Evolutionary conservation across 139 green algal genomes (phyloP).

Genomic region (Klebsormidium nitens): DNA sequence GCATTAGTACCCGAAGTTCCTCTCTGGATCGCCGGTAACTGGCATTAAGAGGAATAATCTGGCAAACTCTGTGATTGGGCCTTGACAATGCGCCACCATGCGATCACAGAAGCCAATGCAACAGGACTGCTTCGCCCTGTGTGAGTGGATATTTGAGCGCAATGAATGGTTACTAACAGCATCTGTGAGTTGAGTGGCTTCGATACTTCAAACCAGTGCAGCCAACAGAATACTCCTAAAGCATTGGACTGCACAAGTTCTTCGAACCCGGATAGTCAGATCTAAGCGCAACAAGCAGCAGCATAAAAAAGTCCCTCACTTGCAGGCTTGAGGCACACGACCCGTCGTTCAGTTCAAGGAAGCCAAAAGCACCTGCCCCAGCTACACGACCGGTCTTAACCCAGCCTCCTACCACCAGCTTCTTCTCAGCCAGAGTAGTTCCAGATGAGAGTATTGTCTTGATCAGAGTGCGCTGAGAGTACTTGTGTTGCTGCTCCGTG

Average conservation of each 20-base stretch:
- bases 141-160: no score
- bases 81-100: no score
- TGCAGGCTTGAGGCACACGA: conserved; percentile 83
- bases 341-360: conserved; percentile 98
- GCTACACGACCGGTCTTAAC: conserved; percentile 93
- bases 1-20: not conserved
- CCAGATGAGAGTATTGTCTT: conserved; percentile 31
- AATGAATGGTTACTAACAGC: no score
- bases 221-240: not conserved
- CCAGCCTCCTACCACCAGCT: conserved; percentile 87
- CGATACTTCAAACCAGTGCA: not conserved
- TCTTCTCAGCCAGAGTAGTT: conserved; percentile 54
- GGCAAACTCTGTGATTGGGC: no score
- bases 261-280: not conserved
- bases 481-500: no score
- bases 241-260: not conserved
- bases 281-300: not conserved
- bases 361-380: conserved; percentile 85
- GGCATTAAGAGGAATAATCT: not conserved
- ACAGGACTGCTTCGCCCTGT: no score
- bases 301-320: conserved; percentile 24
- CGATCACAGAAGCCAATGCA: no score
- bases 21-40: not conserved
- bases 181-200: not conserved
- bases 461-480: conserved; percentile 34